Percentiles rank a stretch among this genome's conserved stretches.
phyloP scores from a whole-genome alignment of 257 asterid species.

The Solanum gandarillasii region DNA sequence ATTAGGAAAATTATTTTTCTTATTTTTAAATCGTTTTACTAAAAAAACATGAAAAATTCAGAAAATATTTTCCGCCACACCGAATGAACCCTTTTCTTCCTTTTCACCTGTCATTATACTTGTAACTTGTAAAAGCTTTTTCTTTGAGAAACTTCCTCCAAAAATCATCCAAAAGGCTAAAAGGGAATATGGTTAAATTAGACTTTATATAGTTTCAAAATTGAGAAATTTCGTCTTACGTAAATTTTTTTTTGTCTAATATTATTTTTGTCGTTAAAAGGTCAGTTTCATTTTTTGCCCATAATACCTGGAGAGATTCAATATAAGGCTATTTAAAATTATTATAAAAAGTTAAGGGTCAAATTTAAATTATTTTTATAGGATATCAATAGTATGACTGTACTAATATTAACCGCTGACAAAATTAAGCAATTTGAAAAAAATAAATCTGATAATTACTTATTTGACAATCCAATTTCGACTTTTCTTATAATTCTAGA shows the following conservation, averaged over 20 bases:
- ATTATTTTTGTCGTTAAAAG: background rate
- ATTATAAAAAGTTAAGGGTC: too few species aligned
- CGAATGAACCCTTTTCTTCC: background rate
- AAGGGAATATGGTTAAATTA: background rate
- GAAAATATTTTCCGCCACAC: background rate
- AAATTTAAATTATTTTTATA: too few species aligned
- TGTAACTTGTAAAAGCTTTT: background rate
- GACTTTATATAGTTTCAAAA: background rate
- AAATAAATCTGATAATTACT: background rate
- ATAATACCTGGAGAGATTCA: background rate
- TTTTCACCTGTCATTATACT: background rate
- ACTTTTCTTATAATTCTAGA: background rate
- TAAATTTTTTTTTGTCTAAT: background rate
- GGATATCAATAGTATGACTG: too few species aligned
- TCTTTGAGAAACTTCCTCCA: background rate
- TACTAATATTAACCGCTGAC: too few species aligned
- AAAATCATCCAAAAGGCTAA: background rate
- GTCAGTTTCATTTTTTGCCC: background rate
- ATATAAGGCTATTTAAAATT: background rate
- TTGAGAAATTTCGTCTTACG: background rate
- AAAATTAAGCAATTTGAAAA: background rate
- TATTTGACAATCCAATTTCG: background rate
- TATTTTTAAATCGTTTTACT: too few species aligned
- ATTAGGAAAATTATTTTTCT: rapidly evolving
- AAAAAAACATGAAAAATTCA: too few species aligned